phyloP scores from a whole-genome alignment of 2,329 filamentous ascomycete genomes.

The Plenodomus biglobosus region DNA sequence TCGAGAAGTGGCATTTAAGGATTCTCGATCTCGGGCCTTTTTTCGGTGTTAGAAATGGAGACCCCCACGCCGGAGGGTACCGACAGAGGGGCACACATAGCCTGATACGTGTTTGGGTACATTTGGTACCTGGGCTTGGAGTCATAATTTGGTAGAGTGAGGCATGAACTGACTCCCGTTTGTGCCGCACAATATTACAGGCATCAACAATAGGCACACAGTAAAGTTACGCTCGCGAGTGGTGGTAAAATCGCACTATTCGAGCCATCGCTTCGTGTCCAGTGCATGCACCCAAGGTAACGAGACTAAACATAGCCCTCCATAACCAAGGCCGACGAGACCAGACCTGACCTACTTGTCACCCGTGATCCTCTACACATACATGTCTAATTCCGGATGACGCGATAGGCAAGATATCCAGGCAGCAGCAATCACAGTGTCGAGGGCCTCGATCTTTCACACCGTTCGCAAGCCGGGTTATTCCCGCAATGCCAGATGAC shows the following conservation, averaged over 20 bases:
- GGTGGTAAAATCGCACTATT: not conserved
- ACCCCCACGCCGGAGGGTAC: not conserved
- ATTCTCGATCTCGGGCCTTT: not conserved
- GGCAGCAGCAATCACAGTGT: slow-evolving; percentile 10
- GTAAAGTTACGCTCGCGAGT: not conserved
- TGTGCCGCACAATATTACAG: not conserved
- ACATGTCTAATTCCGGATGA: slow-evolving; percentile 17
- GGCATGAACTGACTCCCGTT: not conserved
- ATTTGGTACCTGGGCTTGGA: not conserved
- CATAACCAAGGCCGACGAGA: not conserved
- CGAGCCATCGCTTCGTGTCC: not conserved
- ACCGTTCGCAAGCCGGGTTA: slow-evolving; percentile 12
- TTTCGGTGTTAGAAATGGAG: not conserved
- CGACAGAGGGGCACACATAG: not conserved
- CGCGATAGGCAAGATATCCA: slow-evolving; percentile 16
- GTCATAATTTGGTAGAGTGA: not conserved
- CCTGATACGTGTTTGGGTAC: not conserved
- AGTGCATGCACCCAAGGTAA: not conserved
- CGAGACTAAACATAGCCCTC: not conserved
- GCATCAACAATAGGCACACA: not conserved
- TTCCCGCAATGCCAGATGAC: slow-evolving; percentile 1
- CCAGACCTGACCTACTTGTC: not conserved
- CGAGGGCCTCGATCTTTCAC: slow-evolving; percentile 10
- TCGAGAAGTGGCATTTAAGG: not conserved
- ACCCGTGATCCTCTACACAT: slow-evolving; percentile 6